Evolutionary conservation across 306 rosid genomes (phyloP).

Genomic region (Gillenia trifoliata): DNA sequence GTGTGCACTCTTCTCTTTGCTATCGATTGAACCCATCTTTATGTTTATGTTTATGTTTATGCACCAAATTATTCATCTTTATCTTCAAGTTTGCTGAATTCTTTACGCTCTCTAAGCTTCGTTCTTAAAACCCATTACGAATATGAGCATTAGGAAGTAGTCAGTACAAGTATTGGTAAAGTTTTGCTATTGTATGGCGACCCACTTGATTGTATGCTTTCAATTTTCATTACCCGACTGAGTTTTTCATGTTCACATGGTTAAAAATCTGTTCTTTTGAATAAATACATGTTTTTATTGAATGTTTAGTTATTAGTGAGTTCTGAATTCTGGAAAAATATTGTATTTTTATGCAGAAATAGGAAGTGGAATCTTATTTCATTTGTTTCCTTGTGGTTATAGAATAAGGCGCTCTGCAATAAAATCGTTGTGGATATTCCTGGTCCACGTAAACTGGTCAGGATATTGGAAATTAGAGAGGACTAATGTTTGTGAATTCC

Average conservation of each 20-base stretch:
- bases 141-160: not conserved
- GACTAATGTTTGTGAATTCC: slow-evolving; percentile 7
- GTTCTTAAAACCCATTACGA: not conserved
- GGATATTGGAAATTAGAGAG: not conserved
- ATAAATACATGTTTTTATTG: not conserved
- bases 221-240: not conserved
- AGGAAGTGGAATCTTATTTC: not conserved
- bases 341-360: not conserved
- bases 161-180: not conserved
- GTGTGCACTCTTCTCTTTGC: not conserved
- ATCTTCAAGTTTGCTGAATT: not conserved
- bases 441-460: not conserved
- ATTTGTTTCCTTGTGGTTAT: too few relatives aligned
- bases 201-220: not conserved
- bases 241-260: not conserved
- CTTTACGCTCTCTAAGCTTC: not conserved
- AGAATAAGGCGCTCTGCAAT: too few relatives aligned
- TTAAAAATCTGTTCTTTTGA: too few relatives aligned
- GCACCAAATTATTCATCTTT: not conserved
- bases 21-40: not conserved
- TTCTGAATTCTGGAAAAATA: not conserved
- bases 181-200: not conserved
- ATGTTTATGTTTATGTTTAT: not conserved
- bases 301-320: too few relatives aligned
- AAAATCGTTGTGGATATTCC: not conserved